Evolutionary conservation across 163 green algal species (phyloP), one percentile per base, ranked within the genome.

Genomic region (Scenedesmus sp.): DNA sequence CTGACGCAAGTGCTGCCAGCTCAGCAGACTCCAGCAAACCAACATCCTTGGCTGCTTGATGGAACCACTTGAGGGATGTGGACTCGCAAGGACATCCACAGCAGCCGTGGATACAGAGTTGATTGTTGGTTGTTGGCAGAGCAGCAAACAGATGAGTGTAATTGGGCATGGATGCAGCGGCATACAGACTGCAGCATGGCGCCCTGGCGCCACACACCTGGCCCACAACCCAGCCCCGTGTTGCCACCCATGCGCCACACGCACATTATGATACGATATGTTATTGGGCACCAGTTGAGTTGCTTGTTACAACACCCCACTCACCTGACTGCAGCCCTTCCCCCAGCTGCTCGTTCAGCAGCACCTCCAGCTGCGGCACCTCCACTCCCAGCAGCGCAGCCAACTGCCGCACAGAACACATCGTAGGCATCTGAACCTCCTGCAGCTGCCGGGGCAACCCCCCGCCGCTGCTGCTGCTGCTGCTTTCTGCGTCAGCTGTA

Each of bases 21-120:
- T 98, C 96, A 13, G 96, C 97, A 22, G 90, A 81, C 61, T 98
- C 96, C n/a, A n/a, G n/a, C n/a, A n/a, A n/a, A n/a, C n/a, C 93
- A 49, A 90, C 33, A 90, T 97, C 95, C 88, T 96, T 86, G 0
- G 89, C 61, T 78, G 84, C 84, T 40, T 1, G 61, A 24, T 6
- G 65, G 20, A 18, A 40, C n/a, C n/a, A n/a, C n/a, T n/a, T n/a
- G n/a, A 40, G 65, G 7, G 15, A 40, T 12, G 24, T 37, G n/a
- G n/a, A n/a, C n/a, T n/a, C n/a, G n/a, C n/a, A n/a, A n/a, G n/a
- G 16, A 59, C 40, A 83, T 6, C 76, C 9, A 44, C 40, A 81
- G 70, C n/a, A 44, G 33, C 33, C 12, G 70, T 13, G 70, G 70
- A 40, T 33, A 18, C 33, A 44, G 70, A 81, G n/a, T n/a, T n/a